These are phyloP conservation scores for Solanum neorickii DNA, from an alignment of 257 asterid genomes.

Conservation along the genomic window DNA sequence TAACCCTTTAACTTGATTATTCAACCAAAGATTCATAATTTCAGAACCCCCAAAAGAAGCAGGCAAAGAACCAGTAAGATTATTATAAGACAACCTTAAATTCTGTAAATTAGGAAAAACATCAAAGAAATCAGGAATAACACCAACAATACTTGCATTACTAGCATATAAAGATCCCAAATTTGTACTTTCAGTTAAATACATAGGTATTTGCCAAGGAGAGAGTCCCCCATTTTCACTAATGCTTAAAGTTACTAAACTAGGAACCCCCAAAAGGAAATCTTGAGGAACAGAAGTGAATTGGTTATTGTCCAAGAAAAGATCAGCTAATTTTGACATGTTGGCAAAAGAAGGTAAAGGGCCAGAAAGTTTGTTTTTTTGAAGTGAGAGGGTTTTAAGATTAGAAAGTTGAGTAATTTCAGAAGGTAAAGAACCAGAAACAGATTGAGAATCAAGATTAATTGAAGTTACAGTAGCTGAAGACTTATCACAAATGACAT, in stretches of 20 bases:
- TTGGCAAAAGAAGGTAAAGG: slow-evolving; percentile 62
- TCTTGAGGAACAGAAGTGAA: slow-evolving; percentile 37
- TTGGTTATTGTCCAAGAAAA: slow-evolving; percentile 43
- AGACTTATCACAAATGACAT: slow-evolving; percentile 47
- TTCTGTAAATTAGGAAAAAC: slow-evolving; percentile 49
- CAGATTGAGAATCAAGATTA: slow-evolving; percentile 33
- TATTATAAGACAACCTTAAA: slow-evolving; percentile 63
- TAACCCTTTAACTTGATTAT: slow-evolving; percentile 47
- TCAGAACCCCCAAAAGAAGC: slow-evolving; percentile 49
- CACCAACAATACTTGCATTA: slow-evolving; percentile 41
- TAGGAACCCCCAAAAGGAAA: slow-evolving; percentile 47
- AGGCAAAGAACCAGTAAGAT: slow-evolving; percentile 63
- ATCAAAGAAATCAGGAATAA: slow-evolving; percentile 56
- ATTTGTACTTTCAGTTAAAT: slow-evolving; percentile 37
- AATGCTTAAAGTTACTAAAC: slow-evolving; percentile 36
- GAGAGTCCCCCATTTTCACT: slow-evolving; percentile 29
- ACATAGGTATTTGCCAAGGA: slow-evolving; percentile 59
- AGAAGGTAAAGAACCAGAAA: slow-evolving; percentile 60
- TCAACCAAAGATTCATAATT: slow-evolving; percentile 67
- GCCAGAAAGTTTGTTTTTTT: slow-evolving; percentile 55
- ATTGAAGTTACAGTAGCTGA: slow-evolving; percentile 34
- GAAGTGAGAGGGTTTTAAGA: slow-evolving; percentile 45
- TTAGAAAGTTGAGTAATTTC: slow-evolving; percentile 50
- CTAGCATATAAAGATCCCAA: slow-evolving; percentile 46
- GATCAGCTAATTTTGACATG: slow-evolving; percentile 33